A percentile compares a stretch with the other conserved stretches of the same genome.
phyloP scores from a whole-genome alignment of 495 filamentous ascomycete genomes.

The Lasiosphaeriaceae sp. region DNA sequence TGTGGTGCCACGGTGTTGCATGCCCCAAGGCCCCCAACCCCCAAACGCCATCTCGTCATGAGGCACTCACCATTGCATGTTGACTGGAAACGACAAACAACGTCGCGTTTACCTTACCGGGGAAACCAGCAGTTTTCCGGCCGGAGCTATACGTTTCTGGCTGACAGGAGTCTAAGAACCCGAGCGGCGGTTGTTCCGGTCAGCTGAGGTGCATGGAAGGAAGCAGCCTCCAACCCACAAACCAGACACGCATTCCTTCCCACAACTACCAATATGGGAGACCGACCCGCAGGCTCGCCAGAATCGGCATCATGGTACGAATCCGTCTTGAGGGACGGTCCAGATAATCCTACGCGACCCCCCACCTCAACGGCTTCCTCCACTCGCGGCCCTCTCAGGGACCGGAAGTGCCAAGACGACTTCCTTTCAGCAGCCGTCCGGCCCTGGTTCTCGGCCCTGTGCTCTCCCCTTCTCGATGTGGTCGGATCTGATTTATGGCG shows the following conservation, averaged over 20 bases:
- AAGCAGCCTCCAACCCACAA: background rate
- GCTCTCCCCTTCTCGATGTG: background rate
- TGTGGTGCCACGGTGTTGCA: background rate
- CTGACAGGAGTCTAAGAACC: background rate
- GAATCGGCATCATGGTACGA: background rate
- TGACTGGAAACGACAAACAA: background rate
- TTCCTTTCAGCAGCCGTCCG: background rate
- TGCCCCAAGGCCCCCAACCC: background rate
- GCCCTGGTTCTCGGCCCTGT: background rate
- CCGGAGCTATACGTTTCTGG: background rate
- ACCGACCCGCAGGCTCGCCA: background rate
- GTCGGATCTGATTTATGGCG: background rate
- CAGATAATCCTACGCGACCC: background rate
- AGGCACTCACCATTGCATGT: background rate
- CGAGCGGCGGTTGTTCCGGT: background rate
- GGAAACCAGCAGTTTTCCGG: too few species aligned
- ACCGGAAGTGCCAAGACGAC: background rate
- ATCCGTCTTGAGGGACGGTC: background rate
- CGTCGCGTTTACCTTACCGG: background rate
- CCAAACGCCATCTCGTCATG: slow-evolving; percentile 13
- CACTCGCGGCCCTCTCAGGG: too few species aligned
- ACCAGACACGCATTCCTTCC: too few species aligned
- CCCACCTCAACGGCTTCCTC: background rate
- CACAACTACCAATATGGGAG: too few species aligned
- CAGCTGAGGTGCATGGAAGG: background rate